Evolutionary conservation across 805 yeast genomes (phyloP).

Genomic region (Candida quercuum): DNA sequence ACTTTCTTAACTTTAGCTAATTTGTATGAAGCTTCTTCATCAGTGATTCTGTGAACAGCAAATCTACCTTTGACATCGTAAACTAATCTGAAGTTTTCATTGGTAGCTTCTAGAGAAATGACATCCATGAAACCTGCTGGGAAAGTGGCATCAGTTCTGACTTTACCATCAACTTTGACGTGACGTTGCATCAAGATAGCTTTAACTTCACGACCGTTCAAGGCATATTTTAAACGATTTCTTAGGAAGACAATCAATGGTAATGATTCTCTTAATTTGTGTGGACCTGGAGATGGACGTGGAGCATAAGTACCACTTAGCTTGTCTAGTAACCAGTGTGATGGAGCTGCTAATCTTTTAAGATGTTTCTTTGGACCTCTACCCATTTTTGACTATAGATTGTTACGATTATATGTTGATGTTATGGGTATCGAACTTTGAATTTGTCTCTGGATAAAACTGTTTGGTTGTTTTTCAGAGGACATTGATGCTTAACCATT

Average conservation of each 20-base stretch:
- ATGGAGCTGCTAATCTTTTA: conserved; percentile 99
- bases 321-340: conserved; percentile 99
- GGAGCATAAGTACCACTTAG: conserved; percentile 99
- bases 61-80: conserved; percentile 99
- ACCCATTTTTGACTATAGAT: conserved; percentile 14
- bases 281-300: conserved; percentile 99
- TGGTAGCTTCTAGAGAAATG: conserved; percentile 93
- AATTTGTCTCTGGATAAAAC: conserved; percentile 1
- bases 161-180: conserved; percentile 98
- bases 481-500: too few relatives aligned
- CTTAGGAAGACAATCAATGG: conserved; percentile 95
- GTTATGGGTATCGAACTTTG: not conserved
- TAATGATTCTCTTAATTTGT: conserved; percentile 96
- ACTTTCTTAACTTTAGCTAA: conserved; percentile 97
- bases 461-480: too few relatives aligned
- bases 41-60: conserved; percentile 98
- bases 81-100: conserved; percentile 98
- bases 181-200: conserved; percentile 98
- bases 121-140: conserved; percentile 99
- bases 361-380: conserved; percentile 34
- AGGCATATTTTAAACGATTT: conserved; percentile 98
- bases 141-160: conserved; percentile 97
- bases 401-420: not conserved
- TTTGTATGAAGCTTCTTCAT: conserved; percentile 98
- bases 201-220: conserved; percentile 98